Conservation (phyloP, 352 stramenopile species). For the Aphanomyces invadans region DNA sequence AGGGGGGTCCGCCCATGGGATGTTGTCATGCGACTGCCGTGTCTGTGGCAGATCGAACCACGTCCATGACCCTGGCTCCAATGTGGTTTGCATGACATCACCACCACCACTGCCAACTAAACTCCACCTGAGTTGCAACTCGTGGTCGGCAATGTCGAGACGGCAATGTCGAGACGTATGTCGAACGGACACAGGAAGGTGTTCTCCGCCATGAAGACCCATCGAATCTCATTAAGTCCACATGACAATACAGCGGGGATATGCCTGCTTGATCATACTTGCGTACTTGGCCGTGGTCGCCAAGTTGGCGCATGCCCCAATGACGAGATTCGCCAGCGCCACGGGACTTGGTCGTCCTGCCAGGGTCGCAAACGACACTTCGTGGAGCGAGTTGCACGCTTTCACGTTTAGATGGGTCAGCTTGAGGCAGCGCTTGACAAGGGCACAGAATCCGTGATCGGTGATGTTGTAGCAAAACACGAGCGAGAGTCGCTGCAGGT, state of each 20-base stretch:
- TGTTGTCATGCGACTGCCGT: too few relatives aligned
- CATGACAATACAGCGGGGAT: conserved; percentile 56
- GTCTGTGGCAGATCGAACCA: too few relatives aligned
- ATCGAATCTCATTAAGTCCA: too few relatives aligned
- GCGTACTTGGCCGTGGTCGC: conserved; percentile 53
- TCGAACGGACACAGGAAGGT: too few relatives aligned
- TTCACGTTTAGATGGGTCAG: conserved; percentile 78
- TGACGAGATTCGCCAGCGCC: conserved; percentile 35
- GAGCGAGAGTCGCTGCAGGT: conserved; percentile 62
- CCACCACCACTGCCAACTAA: too few relatives aligned
- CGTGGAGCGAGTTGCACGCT: conserved; percentile 77
- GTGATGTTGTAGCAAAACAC: conserved; percentile 86
- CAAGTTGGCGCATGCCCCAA: conserved; percentile 60
- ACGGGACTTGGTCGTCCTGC: conserved; percentile 27
- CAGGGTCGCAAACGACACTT: conserved; percentile 47
- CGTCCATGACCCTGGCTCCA: too few relatives aligned
- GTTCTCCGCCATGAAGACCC: too few relatives aligned
- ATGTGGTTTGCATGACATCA: too few relatives aligned
- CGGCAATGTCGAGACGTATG: too few relatives aligned
- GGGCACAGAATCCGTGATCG: conserved; percentile 42
- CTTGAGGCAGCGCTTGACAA: conserved; percentile 43
- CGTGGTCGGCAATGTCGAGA: too few relatives aligned
- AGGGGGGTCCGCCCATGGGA: too few relatives aligned
- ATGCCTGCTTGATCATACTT: conserved; percentile 50
- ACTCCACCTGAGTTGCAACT: too few relatives aligned